Percentiles rank a stretch among this genome's conserved stretches.
Evolutionary conservation across 2,329 filamentous ascomycete genomes (phyloP).

Genomic region (Fusarium guadeloupense): DNA sequence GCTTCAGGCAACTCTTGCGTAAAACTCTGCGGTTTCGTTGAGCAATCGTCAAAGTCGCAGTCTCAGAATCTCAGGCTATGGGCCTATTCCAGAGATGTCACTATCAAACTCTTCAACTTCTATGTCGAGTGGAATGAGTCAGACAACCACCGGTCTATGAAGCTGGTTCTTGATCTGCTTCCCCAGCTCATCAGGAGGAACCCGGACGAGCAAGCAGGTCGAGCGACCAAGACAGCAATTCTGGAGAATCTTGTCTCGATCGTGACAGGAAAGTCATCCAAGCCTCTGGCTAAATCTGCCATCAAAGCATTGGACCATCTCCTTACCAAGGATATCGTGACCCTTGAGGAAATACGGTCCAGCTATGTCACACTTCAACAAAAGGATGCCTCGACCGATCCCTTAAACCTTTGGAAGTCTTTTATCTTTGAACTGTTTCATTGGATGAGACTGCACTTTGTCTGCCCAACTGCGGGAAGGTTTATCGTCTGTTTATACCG

Average conservation of each 20-base stretch:
- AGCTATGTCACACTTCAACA: conserved; percentile 55
- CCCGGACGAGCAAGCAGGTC: conserved; percentile 52
- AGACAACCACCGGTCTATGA: conserved; percentile 71
- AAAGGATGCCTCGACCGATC: conserved; percentile 14
- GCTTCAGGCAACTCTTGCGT: conserved; percentile 65
- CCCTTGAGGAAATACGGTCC: conserved; percentile 55
- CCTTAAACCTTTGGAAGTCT: conserved; percentile 57
- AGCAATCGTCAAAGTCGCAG: conserved; percentile 64
- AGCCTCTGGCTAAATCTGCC: conserved; percentile 73
- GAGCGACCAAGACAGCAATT: conserved; percentile 55
- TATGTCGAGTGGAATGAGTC: conserved; percentile 75
- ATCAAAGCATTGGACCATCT: conserved; percentile 74
- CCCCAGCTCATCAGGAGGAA: conserved; percentile 61
- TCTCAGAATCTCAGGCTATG: conserved; percentile 55
- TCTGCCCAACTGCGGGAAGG: conserved; percentile 69
- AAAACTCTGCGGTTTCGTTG: conserved; percentile 70
- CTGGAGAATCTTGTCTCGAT: conserved; percentile 65
- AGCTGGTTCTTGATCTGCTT: conserved; percentile 68
- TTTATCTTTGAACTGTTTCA: conserved; percentile 60
- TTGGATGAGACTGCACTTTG: conserved; percentile 66
- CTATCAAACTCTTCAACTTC: conserved; percentile 65
- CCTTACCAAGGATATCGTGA: conserved; percentile 67
- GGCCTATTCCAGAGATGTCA: conserved; percentile 61
- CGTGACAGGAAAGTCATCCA: conserved; percentile 67
- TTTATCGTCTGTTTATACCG: conserved; percentile 67